Evolutionary conservation across 371 early-diverging fungal species (phyloP).

Genomic region (Lichtheimia ornata): DNA sequence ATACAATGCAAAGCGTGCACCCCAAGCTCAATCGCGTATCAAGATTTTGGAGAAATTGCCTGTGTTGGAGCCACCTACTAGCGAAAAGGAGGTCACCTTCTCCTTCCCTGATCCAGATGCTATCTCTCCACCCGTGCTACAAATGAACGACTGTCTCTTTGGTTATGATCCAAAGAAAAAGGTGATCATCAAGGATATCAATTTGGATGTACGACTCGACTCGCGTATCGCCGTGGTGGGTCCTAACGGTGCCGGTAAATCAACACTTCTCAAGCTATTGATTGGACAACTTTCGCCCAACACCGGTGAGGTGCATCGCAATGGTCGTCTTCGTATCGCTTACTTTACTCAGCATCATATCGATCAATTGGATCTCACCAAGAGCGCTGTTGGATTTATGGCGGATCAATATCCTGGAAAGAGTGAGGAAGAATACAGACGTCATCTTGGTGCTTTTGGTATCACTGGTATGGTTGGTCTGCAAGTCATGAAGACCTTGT

Average conservation of each 20-base stretch:
- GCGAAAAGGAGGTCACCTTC: constrained; percentile 85
- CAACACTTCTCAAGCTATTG: constrained; percentile 89
- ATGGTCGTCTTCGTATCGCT: constrained; percentile 93
- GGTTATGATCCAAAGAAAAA: constrained; percentile 70
- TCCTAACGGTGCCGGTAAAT: constrained; percentile 89
- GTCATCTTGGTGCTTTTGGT: constrained; percentile 93
- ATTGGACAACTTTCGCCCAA: constrained; percentile 81
- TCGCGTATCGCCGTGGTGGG: constrained; percentile 96
- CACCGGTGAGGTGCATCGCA: constrained; percentile 82
- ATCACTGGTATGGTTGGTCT: constrained; percentile 94
- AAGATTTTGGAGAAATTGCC: constrained; percentile 98
- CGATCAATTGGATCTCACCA: constrained; percentile 89
- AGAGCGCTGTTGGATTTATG: constrained; percentile 89
- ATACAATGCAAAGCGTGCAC: constrained; percentile 97
- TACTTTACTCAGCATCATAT: constrained; percentile 98
- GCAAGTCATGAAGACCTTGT: constrained; percentile 92
- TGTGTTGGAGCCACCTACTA: constrained; percentile 85
- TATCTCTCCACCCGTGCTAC: constrained; percentile 88
- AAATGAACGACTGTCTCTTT: constrained; percentile 90
- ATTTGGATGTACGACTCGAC: constrained; percentile 93
- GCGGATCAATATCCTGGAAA: constrained; percentile 85
- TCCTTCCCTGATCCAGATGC: constrained; percentile 90
- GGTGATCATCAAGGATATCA: constrained; percentile 78
- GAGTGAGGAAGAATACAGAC: constrained; percentile 94
- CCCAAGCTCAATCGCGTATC: constrained; percentile 97